phyloP scores from a whole-genome alignment of 2,329 filamentous ascomycete genomes.

The Stachybotrys chartarum region DNA sequence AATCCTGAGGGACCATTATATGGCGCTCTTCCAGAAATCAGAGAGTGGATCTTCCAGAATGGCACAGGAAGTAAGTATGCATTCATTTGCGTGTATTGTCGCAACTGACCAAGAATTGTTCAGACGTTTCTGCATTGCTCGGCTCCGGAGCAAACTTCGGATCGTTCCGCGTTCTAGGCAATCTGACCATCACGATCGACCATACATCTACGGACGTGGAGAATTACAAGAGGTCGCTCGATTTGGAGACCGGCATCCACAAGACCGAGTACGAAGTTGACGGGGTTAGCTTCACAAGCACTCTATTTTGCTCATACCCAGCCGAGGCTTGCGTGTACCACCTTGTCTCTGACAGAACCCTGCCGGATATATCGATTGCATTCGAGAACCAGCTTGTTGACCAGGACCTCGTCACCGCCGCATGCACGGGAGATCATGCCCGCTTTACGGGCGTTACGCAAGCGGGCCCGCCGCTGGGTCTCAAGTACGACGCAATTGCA shows the following conservation, averaged over 20 bases:
- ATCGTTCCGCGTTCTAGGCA: conserved; percentile 9
- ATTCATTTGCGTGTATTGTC: not conserved
- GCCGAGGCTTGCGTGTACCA: conserved; percentile 23
- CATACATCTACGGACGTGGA: conserved; percentile 1
- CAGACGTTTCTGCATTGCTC: conserved; percentile 8
- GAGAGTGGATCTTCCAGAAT: conserved; percentile 8
- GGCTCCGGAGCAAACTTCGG: conserved; percentile 7
- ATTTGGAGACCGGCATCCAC: conserved; percentile 8
- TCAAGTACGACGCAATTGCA: conserved; percentile 33
- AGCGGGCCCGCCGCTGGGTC: conserved; percentile 30
- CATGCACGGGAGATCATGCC: conserved; percentile 23
- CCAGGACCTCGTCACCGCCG: not conserved
- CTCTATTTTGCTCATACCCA: conserved; percentile 35
- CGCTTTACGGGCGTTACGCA: conserved; percentile 29
- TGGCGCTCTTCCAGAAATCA: conserved; percentile 7
- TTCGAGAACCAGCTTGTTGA: conserved; percentile 31
- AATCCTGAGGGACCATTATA: conserved; percentile 5
- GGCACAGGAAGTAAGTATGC: conserved; percentile 6
- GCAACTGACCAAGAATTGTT: not conserved
- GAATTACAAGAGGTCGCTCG: conserved; percentile 5
- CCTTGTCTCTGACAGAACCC: conserved; percentile 4
- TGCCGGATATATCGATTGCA: conserved; percentile 32
- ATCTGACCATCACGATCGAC: conserved; percentile 9
- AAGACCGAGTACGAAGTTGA: conserved; percentile 1
- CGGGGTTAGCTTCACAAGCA: conserved; percentile 11